These are phyloP conservation scores for Pelargonium cotyledonis DNA, from an alignment of 441 rosid species.

Conservation along the genomic window DNA sequence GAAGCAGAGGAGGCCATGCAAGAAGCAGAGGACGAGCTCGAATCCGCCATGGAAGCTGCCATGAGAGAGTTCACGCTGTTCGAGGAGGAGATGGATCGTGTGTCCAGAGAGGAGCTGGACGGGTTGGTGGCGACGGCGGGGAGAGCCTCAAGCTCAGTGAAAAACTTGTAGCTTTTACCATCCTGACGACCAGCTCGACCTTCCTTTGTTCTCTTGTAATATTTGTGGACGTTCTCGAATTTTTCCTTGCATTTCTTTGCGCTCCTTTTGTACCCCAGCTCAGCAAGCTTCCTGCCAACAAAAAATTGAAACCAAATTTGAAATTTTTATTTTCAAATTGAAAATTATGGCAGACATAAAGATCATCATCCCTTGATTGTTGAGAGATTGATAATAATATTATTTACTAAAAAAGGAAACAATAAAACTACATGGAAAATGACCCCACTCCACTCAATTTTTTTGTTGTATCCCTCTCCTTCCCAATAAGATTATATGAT, in stretches of 20 bases:
- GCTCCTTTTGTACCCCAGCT: conserved; percentile 51
- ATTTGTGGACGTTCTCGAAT: conserved; percentile 73
- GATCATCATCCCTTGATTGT: too few relatives aligned
- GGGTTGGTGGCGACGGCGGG: conserved; percentile 42
- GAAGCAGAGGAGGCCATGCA: conserved; percentile 38
- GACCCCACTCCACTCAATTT: too few relatives aligned
- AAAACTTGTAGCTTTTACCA: conserved; percentile 69
- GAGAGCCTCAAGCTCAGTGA: conserved; percentile 53
- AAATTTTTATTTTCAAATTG: background rate
- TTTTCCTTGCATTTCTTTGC: conserved; percentile 72
- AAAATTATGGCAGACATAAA: too few relatives aligned
- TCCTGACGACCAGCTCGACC: conserved; percentile 69
- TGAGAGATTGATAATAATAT: too few relatives aligned
- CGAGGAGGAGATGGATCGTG: conserved; percentile 67
- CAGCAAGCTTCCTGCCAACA: conserved; percentile 55
- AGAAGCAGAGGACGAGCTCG: conserved; percentile 57
- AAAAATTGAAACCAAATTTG: background rate
- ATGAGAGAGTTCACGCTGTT: conserved; percentile 68
- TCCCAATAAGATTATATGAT: too few relatives aligned
- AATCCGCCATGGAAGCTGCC: conserved; percentile 64
- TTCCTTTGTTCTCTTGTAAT: conserved; percentile 65
- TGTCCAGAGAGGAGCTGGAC: conserved; percentile 31
- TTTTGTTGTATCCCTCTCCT: too few relatives aligned
- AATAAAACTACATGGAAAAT: too few relatives aligned
- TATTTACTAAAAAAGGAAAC: too few relatives aligned